Conservation (phyloP, 441 rosid genomes). For the Gossypium davidsonii region DNA sequence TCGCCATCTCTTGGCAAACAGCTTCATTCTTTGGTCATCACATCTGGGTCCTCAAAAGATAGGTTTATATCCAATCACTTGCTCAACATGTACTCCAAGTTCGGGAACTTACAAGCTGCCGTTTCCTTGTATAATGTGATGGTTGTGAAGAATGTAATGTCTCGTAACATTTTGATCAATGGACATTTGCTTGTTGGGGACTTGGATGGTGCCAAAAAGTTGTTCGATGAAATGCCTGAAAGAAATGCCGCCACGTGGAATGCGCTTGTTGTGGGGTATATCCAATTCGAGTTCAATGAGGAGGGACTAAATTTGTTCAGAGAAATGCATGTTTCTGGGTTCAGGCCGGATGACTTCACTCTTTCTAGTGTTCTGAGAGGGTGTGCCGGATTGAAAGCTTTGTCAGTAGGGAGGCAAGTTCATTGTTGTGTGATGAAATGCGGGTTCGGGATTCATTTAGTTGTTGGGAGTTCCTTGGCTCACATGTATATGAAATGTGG, state of each 20-base stretch:
- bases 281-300: constrained; percentile 55
- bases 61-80: constrained; percentile 70
- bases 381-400: constrained; percentile 53
- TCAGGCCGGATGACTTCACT: constrained; percentile 59
- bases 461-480: constrained; percentile 73
- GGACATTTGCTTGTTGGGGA: constrained; percentile 47
- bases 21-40: constrained; percentile 55
- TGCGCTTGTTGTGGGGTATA: constrained; percentile 58
- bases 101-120: constrained; percentile 41
- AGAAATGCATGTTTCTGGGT: constrained; percentile 52
- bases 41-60: constrained; percentile 57
- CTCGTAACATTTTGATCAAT: constrained; percentile 63
- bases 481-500: constrained; percentile 85
- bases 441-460: constrained; percentile 52
- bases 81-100: constrained; percentile 61
- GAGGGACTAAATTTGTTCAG: constrained; percentile 51
- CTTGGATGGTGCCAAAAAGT: constrained; percentile 45
- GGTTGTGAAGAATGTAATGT: constrained; percentile 58
- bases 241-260: constrained; percentile 74
- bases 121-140: constrained; percentile 38
- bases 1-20: constrained; percentile 45
- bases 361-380: constrained; percentile 75
- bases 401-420: constrained; percentile 50
- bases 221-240: constrained; percentile 69
- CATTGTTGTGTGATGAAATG: constrained; percentile 49